Conservation (phyloP, 2,329 filamentous ascomycete genomes). For the Chaetomiaceae sp. region DNA sequence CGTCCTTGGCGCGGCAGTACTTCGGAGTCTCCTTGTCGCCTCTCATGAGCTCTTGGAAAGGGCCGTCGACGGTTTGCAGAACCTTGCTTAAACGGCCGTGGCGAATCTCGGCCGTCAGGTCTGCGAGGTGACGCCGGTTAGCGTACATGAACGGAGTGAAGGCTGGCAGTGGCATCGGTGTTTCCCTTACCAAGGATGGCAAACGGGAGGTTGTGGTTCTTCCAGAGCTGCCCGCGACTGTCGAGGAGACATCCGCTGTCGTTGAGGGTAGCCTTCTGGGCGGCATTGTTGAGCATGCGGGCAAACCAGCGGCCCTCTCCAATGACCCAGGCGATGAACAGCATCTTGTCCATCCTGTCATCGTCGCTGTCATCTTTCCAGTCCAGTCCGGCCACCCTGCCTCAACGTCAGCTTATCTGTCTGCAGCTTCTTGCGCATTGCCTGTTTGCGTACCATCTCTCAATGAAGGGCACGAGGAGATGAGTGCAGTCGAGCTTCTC, state of each 20-base stretch:
- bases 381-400: slow-evolving; percentile 14
- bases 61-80: slow-evolving; percentile 12
- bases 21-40: neutral
- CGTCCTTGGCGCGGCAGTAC: slow-evolving; percentile 22
- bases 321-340: slow-evolving; percentile 24
- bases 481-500: slow-evolving; percentile 24
- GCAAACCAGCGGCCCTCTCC: slow-evolving; percentile 24
- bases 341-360: slow-evolving; percentile 23
- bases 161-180: neutral
- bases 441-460: slow-evolving; percentile 16
- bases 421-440: too few species aligned
- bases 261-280: slow-evolving; percentile 20
- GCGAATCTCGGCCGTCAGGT: slow-evolving; percentile 18
- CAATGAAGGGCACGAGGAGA: slow-evolving; percentile 22
- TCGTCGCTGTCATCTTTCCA: slow-evolving; percentile 11
- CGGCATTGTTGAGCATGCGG: slow-evolving; percentile 17
- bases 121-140: slow-evolving; percentile 8
- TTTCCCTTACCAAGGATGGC: slow-evolving; percentile 21
- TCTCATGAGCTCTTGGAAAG: slow-evolving; percentile 18
- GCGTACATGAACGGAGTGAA: neutral
- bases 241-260: slow-evolving; percentile 19
- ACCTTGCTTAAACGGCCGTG: slow-evolving; percentile 15
- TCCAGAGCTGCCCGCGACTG: slow-evolving; percentile 19
- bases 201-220: slow-evolving; percentile 15
- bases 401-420: neutral